Evolutionary conservation across 179 eudicot species (phyloP).

Genomic region (Vitellaria paradoxa): DNA sequence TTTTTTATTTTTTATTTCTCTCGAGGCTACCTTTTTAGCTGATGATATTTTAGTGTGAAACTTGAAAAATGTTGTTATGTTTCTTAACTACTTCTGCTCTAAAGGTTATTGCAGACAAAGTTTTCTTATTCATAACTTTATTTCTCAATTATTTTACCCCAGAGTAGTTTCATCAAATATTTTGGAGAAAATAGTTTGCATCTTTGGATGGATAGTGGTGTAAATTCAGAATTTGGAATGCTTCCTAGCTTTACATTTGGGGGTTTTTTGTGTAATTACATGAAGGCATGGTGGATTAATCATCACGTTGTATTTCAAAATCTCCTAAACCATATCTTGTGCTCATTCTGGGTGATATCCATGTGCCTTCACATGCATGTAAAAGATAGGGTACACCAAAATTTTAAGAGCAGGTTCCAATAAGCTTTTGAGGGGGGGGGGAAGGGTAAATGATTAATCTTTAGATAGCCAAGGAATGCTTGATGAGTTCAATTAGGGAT

Average conservation of each 20-base stretch:
- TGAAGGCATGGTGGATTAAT: neutral
- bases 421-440: neutral
- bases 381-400: neutral
- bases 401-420: neutral
- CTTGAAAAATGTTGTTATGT: neutral
- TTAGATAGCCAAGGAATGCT: neutral
- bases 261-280: neutral
- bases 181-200: neutral
- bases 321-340: neutral
- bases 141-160: neutral
- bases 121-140: neutral
- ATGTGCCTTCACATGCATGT: neutral
- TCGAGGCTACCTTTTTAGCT: neutral
- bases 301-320: neutral
- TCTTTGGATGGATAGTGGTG: neutral
- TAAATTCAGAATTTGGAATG: neutral
- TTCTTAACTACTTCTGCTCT: neutral
- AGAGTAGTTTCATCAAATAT: neutral
- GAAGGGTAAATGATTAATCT: neutral
- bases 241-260: too few species aligned
- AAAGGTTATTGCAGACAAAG: neutral
- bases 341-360: neutral
- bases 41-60: neutral
- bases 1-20: too few species aligned
- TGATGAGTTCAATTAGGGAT: neutral